Evolutionary conservation across 345 rosid species (phyloP).

Genomic region (Jatropha curcas): DNA sequence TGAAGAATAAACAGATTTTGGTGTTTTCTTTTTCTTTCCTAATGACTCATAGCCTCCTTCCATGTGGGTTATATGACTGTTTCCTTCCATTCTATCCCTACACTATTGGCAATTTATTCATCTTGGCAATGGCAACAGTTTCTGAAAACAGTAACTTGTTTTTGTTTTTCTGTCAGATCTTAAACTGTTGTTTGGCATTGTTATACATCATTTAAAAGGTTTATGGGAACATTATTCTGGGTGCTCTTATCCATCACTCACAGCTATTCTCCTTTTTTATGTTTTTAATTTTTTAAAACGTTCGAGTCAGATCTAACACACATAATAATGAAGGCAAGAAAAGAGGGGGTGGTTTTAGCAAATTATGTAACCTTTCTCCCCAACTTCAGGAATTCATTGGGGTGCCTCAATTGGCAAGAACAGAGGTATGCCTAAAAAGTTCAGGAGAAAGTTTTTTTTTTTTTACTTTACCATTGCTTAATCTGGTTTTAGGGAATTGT

Average conservation of each 20-base stretch:
- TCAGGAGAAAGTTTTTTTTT: background rate
- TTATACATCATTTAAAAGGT: constrained; percentile 4
- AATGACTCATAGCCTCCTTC: background rate
- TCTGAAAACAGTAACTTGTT: background rate
- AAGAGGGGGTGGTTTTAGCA: constrained; percentile 52
- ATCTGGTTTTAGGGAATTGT: constrained; percentile 2
- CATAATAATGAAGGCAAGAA: constrained; percentile 34
- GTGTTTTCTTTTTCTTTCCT: background rate
- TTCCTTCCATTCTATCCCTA: background rate
- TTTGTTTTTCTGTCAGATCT: background rate
- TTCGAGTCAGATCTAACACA: constrained; percentile 33
- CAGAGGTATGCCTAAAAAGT: constrained; percentile 31
- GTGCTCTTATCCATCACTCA: constrained; percentile 13
- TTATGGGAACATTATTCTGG: background rate
- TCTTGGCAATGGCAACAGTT: background rate
- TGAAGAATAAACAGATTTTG: background rate
- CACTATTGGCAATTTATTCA: background rate
- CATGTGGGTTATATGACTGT: background rate
- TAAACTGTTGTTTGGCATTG: background rate
- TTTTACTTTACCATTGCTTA: constrained; percentile 9
- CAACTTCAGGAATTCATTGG: constrained; percentile 43
- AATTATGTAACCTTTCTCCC: constrained; percentile 46
- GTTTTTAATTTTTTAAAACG: background rate
- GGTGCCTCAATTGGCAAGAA: constrained; percentile 40
- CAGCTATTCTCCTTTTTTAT: constrained; percentile 8